Conservation (phyloP, 257 asterid genomes). For the Solanum rostratum region DNA sequence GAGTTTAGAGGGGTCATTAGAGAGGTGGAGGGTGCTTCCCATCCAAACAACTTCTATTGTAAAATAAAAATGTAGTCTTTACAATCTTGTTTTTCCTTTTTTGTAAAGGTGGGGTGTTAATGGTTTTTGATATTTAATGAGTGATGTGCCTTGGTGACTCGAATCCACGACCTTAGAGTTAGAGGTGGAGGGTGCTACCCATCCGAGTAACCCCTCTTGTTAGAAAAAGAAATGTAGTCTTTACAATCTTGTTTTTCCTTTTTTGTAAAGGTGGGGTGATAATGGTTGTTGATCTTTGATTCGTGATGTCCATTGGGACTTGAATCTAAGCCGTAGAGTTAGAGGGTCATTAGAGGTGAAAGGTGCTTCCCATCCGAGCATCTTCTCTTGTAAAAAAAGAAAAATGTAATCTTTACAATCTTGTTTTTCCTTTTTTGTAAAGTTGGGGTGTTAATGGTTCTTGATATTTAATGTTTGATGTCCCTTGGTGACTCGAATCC, state of each 20-base stretch:
- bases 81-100: not conserved
- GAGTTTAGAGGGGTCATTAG: no score
- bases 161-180: not conserved
- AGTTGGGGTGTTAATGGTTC: not conserved
- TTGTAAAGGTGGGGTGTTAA: no score
- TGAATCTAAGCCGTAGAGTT: no score
- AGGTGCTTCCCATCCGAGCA: no score
- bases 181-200: not conserved
- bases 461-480: not conserved
- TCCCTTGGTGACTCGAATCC: no score
- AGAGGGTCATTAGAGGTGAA: no score
- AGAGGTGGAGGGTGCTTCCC: not conserved
- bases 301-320: not conserved
- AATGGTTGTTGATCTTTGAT: not conserved
- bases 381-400: no score
- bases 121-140: no score
- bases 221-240: not conserved
- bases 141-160: not conserved
- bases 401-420: no score
- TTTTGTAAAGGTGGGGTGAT: not conserved
- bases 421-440: not conserved
- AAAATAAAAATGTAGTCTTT: not conserved
- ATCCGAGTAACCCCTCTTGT: not conserved
- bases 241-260: not conserved
- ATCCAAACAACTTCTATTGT: not conserved